Base-by-base conservation (phyloP, 345 rosid genomes). In the Capsella bursapastoris region DNA sequence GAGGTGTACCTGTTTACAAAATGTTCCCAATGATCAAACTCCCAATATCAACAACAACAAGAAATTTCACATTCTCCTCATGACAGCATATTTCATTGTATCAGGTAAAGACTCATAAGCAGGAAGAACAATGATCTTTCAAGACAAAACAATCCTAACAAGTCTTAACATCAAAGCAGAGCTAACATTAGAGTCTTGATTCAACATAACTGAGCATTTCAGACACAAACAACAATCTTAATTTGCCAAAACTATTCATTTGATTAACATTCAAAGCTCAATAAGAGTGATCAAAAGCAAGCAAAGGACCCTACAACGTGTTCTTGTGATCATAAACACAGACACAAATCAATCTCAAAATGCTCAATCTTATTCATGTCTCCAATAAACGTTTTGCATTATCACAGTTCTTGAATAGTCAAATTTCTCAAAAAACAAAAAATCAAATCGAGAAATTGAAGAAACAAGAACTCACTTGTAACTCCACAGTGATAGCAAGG, bases 401-500 rank as follows among this genome's bases (percentile, higher is more conserved):
- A 77, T 40, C 47, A 64, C 56, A 53, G 58, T 53, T 52, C 56
- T 67, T 58, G 22, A 45, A 51, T 37, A 37, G 43, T 27, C 29
- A 51, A 25, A 18, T 40, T 9, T 4, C 14, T 13, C 9, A 22
- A 22, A 22, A 22, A 22, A 22, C 25, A 22, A 32, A 9, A 15
- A 66, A 66, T 4, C 37, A 66, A 60, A 67, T 60, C 56, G 1
- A 27, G 43, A 38, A 22, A 29, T 57, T 29, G 38, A 43, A 59
- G 58, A 50, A 85, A 79, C 91, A 91, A 85, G 83, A 83, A 89
- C 97, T 91, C 97, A 92, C 98, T 92, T 78, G 95, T 85, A 83
- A 90, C 98, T 84, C 98, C 97, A 86, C 98, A 92, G 90, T 92
- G 98, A 85, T 75, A 82, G 88, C 98, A 92, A 84, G 98, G 98